Conservation (phyloP, 306 rosid genomes). For the Inga leiocalycina region DNA sequence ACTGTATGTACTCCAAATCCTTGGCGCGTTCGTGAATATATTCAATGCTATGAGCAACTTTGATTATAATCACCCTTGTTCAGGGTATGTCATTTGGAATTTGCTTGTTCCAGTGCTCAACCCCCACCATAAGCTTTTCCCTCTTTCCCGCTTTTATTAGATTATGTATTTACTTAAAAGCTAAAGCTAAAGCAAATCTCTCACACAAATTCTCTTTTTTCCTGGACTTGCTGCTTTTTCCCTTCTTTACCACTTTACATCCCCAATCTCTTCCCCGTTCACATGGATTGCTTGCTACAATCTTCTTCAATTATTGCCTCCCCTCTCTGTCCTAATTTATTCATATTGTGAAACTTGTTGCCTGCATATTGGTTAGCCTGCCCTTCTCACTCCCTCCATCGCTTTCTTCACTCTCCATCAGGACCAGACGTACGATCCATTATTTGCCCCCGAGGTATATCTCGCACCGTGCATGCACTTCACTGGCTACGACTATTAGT, state of each 20-base stretch:
- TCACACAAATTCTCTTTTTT: not conserved
- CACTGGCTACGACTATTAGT: not conserved
- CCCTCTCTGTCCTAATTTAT: not conserved
- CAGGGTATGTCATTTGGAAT: not conserved
- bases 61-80: not conserved
- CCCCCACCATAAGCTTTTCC: not conserved
- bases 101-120: not conserved
- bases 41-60: not conserved
- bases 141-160: not conserved
- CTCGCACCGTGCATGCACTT: not conserved
- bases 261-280: constrained; percentile 28
- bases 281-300: constrained; percentile 39
- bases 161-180: not conserved
- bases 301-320: constrained; percentile 32
- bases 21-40: not conserved
- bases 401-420: constrained; percentile 9
- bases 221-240: not conserved
- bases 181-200: not conserved
- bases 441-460: not conserved
- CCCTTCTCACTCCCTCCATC: not conserved
- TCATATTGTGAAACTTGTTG: constrained; percentile 6
- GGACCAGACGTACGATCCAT: not conserved
- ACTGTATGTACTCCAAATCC: not conserved
- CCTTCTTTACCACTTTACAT: constrained; percentile 35
- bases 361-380: constrained; percentile 15